Base-by-base conservation (phyloP, 805 yeast genomes). In the Monosporozyma unispora region DNA sequence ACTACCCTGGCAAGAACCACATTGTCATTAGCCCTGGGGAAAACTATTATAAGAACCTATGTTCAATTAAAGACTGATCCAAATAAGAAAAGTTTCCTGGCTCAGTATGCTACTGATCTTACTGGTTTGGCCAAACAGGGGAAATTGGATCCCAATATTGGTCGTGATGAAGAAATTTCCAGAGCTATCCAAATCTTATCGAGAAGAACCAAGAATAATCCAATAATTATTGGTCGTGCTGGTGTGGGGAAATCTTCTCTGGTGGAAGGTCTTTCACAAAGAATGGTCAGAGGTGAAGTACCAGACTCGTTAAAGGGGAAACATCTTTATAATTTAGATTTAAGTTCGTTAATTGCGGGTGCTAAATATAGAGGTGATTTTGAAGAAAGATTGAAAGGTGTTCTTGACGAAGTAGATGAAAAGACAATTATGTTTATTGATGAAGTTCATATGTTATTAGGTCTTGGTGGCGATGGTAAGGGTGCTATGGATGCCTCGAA, bases 211-310 rank as follows among this genome's bases (percentile, higher is more conserved):
- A 91, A 91, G 68, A 93, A 93, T 66, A 91, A 91, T 61, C 99
- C 99, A 0, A 96, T 93, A 1, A 68, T 91, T 48, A 89, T 93
- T 40, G 99, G 99, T 54, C 81, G 86, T 57, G 99, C 99, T 1
- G 99, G 99, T 70, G 95, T 96, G 0, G 99, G 99, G 70, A 91
- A 91, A 67, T 93, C 98, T 0, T 95, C 98, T 6, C 81, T 93
- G 50, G 85, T 93, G 80, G 99, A 93, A 63, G 99, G 98, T 0
- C 72, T 93, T 38, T 98, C 98, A 0, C 98, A 93, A 67, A 73
- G 97, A 59, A 90, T 93, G 46, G 80, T 87, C 8, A 80, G 84
- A 50, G 91, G 91, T 11, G 96, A 90, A 63, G 99, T 91, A 1
- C 98, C 98, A 0, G 98, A 93, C 54, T 79, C 89, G 41, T 83